Evolutionary conservation across 148 eudicot genomes (phyloP).

Genomic region (Chenopodium formosanum): DNA sequence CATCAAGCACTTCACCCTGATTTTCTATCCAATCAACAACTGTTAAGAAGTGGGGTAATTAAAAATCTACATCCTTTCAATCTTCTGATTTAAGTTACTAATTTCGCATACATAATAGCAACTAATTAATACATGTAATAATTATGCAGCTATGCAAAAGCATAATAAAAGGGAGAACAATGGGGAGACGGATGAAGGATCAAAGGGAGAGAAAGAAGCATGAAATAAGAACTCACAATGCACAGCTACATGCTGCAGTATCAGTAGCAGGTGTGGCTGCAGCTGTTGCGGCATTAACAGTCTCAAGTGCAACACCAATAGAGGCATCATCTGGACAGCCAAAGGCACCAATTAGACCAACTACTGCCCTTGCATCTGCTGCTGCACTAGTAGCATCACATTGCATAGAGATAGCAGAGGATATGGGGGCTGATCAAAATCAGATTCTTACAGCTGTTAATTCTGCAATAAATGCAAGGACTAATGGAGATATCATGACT

Average conservation of each 20-base stretch:
- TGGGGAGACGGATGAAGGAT: constrained; percentile 69
- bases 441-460: constrained; percentile 64
- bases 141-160: constrained; percentile 55
- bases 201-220: constrained; percentile 80
- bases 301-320: constrained; percentile 41
- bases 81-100: neutral
- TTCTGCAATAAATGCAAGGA: constrained; percentile 76
- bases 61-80: neutral
- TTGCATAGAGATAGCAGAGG: constrained; percentile 88
- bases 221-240: constrained; percentile 83
- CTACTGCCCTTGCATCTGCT: constrained; percentile 77
- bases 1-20: constrained; percentile 80
- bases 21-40: constrained; percentile 62
- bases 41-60: constrained; percentile 72
- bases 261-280: constrained; percentile 97
- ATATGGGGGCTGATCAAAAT: constrained; percentile 82
- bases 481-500: constrained; percentile 87
- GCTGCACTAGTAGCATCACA: constrained; percentile 93
- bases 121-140: neutral
- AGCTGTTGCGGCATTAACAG: constrained; percentile 81
- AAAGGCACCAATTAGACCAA: constrained; percentile 42
- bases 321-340: constrained; percentile 35
- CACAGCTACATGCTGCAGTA: constrained; percentile 85
- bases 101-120: neutral
- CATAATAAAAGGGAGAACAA: constrained; percentile 66